phyloP scores from a whole-genome alignment of 2,329 filamentous ascomycete species.

The Triangularia verruculosa region DNA sequence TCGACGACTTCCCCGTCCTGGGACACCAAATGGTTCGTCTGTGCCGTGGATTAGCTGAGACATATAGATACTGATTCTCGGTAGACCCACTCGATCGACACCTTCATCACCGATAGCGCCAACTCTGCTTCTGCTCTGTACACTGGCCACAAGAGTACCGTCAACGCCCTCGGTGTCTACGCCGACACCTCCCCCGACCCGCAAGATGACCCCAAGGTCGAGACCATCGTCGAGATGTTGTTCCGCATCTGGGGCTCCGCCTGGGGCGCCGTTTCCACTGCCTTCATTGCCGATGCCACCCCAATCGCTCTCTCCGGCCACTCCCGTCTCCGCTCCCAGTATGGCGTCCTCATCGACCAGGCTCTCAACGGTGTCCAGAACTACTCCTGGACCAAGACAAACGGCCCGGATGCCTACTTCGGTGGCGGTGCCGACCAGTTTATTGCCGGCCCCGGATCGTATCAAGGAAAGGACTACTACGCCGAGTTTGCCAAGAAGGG shows the following conservation, averaged over 20 bases:
- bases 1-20: constrained; percentile 82
- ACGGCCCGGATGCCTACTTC: constrained; percentile 76
- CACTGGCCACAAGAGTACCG: constrained; percentile 77
- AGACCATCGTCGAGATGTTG: constrained; percentile 78
- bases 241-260: constrained; percentile 61
- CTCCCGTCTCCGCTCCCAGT: constrained; percentile 66
- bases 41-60: background rate
- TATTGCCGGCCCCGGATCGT: constrained; percentile 61
- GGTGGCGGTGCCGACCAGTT: constrained; percentile 83
- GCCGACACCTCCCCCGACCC: constrained; percentile 69
- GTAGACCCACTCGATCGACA: constrained; percentile 75
- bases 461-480: constrained; percentile 74
- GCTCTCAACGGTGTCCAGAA: constrained; percentile 73
- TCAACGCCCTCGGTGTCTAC: constrained; percentile 74
- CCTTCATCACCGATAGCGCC: constrained; percentile 82
- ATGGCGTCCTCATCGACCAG: constrained; percentile 71
- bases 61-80: background rate
- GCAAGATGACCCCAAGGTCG: constrained; percentile 83
- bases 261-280: constrained; percentile 72
- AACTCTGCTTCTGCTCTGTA: constrained; percentile 82
- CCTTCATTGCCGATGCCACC: constrained; percentile 77
- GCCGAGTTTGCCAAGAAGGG: constrained; percentile 68
- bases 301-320: constrained; percentile 73
- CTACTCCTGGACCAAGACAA: constrained; percentile 75
- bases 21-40: constrained; percentile 71